These are phyloP conservation scores for Penicillium mononematosum DNA, from an alignment of 495 filamentous ascomycete species.

Conservation along the genomic window DNA sequence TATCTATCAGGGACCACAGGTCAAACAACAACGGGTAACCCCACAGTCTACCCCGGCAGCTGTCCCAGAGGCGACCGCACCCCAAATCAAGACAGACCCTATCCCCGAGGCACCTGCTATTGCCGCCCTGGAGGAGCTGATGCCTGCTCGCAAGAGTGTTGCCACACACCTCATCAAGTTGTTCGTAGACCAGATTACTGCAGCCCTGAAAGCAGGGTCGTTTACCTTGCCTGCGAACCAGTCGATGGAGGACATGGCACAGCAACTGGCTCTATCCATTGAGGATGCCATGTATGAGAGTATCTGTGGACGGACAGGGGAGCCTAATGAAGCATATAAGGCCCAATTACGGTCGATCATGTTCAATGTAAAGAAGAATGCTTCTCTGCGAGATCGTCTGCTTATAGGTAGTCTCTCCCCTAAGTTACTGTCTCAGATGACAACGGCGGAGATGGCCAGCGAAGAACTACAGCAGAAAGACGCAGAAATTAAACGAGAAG, in stretches of 20 bases:
- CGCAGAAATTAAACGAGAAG: slow-evolving; percentile 70
- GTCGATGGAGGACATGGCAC: slow-evolving; percentile 50
- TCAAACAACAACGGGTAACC: slow-evolving; percentile 43
- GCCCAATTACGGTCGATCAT: slow-evolving; percentile 62
- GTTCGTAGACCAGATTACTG: slow-evolving; percentile 53
- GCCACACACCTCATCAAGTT: slow-evolving; percentile 52
- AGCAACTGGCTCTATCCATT: slow-evolving; percentile 63
- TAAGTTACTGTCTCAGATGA: slow-evolving; percentile 76
- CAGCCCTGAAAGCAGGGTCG: slow-evolving; percentile 48
- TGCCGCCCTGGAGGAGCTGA: slow-evolving; percentile 43
- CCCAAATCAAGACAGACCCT: slow-evolving; percentile 38
- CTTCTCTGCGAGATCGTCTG: slow-evolving; percentile 71
- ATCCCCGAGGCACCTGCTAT: slow-evolving; percentile 19
- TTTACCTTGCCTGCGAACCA: slow-evolving; percentile 55
- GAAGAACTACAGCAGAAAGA: slow-evolving; percentile 81
- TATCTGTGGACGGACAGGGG: slow-evolving; percentile 49
- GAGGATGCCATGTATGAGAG: slow-evolving; percentile 68
- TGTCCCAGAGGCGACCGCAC: slow-evolving; percentile 17
- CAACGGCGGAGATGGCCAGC: slow-evolving; percentile 81
- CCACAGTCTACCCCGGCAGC: slow-evolving; percentile 22
- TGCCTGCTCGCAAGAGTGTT: slow-evolving; percentile 48
- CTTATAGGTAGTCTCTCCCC: slow-evolving; percentile 67
- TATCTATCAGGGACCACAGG: slow-evolving; percentile 36
- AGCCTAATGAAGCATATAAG: slow-evolving; percentile 54
- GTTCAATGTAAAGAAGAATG: slow-evolving; percentile 84